Percentiles rank a stretch among this genome's conserved stretches.
Evolutionary conservation across 2,329 filamentous ascomycete genomes (phyloP).

Genomic region (Penicillium sp.): DNA sequence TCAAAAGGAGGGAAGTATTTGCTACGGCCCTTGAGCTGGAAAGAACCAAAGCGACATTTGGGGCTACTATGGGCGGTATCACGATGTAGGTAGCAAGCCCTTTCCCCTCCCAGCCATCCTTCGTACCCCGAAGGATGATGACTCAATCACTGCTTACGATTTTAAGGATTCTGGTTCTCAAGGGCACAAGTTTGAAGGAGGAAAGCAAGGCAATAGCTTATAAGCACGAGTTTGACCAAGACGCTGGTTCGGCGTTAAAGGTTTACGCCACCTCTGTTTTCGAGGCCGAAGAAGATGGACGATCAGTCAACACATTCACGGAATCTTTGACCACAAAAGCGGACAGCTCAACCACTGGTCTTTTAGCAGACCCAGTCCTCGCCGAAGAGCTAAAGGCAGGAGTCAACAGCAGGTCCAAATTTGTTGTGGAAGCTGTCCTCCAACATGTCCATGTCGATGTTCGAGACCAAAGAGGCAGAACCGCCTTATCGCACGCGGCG

Average conservation of each 20-base stretch:
- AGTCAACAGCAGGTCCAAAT: not conserved
- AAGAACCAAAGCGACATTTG: not conserved
- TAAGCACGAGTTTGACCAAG: not conserved
- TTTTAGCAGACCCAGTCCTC: not conserved
- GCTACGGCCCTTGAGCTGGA: not conserved
- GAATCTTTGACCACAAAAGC: not conserved
- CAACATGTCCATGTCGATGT: slow-evolving; percentile 3
- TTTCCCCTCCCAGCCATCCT: not conserved
- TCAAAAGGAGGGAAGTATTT: not conserved
- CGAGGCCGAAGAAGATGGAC: not conserved
- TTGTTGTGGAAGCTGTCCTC: not conserved
- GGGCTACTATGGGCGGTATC: not conserved
- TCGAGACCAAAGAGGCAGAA: slow-evolving; percentile 3
- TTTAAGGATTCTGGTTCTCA: not conserved
- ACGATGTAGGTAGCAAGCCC: not conserved
- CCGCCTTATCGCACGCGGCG: slow-evolving; percentile 3
- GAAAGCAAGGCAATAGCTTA: not conserved
- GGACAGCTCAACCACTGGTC: not conserved
- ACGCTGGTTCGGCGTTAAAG: not conserved
- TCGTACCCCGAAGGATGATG: not conserved
- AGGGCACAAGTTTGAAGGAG: not conserved
- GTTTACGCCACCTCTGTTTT: not conserved
- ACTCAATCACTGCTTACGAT: not conserved
- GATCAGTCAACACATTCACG: not conserved
- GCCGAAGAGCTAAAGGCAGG: not conserved